Percentiles rank a stretch among this genome's conserved stretches.
Evolutionary conservation across 73 alveolate species (phyloP).

Genomic region (Paramecium pentaurelia): DNA sequence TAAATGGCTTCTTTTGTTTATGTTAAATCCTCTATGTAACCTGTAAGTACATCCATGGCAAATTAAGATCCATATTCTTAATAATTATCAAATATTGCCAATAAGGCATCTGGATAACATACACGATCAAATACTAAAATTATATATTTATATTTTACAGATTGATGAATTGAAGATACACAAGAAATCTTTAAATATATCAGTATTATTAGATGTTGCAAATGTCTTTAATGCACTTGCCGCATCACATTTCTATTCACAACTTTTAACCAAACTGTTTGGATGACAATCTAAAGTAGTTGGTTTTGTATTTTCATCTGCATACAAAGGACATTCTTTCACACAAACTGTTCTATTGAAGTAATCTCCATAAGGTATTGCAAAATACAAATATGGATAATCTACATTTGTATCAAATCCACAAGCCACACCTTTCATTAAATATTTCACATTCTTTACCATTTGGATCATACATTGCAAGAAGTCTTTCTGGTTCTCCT

Average conservation of each 20-base stretch:
- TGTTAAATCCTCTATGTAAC: constrained; percentile 71
- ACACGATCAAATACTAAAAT: constrained; percentile 27
- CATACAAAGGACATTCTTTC: constrained; percentile 12
- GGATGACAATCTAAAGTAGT: background rate
- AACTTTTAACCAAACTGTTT: background rate
- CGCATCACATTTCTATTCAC: background rate
- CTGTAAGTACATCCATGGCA: constrained; percentile 62
- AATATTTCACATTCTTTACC: background rate
- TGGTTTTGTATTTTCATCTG: background rate
- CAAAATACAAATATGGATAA: constrained; percentile 32
- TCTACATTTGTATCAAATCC: constrained; percentile 12
- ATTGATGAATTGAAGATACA: background rate
- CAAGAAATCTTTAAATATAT: background rate
- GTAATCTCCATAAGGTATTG: constrained; percentile 40
- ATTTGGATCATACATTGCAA: constrained; percentile 51
- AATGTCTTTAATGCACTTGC: background rate
- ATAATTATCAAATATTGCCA: background rate
- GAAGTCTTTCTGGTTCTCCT: constrained; percentile 50
- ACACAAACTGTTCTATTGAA: constrained; percentile 47
- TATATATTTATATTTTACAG: background rate
- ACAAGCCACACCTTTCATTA: constrained; percentile 43
- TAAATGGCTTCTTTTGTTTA: constrained; percentile 67
- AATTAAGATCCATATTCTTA: background rate
- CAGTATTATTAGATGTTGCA: background rate
- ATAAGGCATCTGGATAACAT: constrained; percentile 37